Base-by-base conservation (phyloP, 148 eudicot species). In the Fagopyrum tataricum region DNA sequence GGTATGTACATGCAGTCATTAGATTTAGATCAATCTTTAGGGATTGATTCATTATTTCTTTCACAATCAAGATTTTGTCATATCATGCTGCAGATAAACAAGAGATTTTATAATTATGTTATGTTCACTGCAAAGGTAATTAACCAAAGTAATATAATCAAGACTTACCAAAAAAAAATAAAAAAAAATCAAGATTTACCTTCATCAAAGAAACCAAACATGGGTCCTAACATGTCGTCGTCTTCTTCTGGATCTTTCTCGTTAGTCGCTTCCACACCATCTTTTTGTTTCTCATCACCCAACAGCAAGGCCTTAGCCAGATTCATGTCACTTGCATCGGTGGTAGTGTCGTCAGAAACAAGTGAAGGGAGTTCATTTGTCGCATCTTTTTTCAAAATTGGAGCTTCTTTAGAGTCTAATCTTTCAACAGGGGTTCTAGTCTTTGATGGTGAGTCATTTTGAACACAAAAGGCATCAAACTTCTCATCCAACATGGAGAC, bases 201-300 rank as follows among this genome's bases (percentile, higher is more conserved):
- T 39, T 64, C 69, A 31, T 64, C 69, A 10, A 43, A 37, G 69
- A 64, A 64, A 39, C 43, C 43, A 14, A 64, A 64, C 69, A 64
- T 64, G 44, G 43, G 43, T 15, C 69, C 69, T 5, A 64, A n/a
- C 69, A 64, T 64, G 41, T 64, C 67, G 67, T 24, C 69, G 14
- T 26, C 67, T 0, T 24, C 67, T 24, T 37, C 20, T 37, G 37
- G 37, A 31, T 64, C 69, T 64, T 64, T 39, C 44, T 64, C 21
- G 9, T 31, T 43, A 39, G 69, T 37, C 10, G 44, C 42, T 64
- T 64, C 69, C 40, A 26, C 13, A 61, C 14, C 41, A 39, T 61
- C 40, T 64, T 64, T 39, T 2, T 18, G 69, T 39, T 39, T 64
- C 18, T 64, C 69, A 64, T 31, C 41, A 61, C 26, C 40, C 40